Conservation (phyloP, 306 rosid genomes). For the Delonix regia region DNA sequence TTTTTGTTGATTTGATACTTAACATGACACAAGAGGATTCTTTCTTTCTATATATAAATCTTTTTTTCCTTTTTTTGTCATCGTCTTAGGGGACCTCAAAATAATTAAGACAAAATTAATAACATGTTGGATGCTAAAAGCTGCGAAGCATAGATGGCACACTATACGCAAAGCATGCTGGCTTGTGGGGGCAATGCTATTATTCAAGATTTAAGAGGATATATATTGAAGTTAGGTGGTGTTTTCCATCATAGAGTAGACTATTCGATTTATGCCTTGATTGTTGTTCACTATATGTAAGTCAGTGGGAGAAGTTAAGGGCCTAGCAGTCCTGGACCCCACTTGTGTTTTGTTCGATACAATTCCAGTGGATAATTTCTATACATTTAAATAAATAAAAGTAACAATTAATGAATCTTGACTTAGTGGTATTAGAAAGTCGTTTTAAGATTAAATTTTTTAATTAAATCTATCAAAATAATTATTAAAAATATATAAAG, state of each 20-base stretch:
- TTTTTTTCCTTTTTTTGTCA: not conserved
- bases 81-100: slow-evolving; percentile 28
- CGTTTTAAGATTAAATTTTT: too few species aligned
- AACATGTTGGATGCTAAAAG: not conserved
- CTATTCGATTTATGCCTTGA: not conserved
- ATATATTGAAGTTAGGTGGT: slow-evolving; percentile 27
- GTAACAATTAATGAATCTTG: too few species aligned
- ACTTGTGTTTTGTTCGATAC: slow-evolving; percentile 39
- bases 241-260: slow-evolving; percentile 35
- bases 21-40: not conserved
- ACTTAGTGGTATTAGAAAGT: too few species aligned
- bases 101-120: slow-evolving; percentile 27
- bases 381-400: not conserved
- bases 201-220: slow-evolving; percentile 7
- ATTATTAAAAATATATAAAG: too few species aligned
- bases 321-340: slow-evolving; percentile 14
- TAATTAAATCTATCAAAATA: too few species aligned
- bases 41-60: too few species aligned
- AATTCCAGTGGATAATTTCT: slow-evolving; percentile 16
- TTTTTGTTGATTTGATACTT: slow-evolving; percentile 30
- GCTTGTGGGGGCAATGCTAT: slow-evolving; percentile 32
- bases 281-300: slow-evolving; percentile 10
- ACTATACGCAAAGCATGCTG: slow-evolving; percentile 30
- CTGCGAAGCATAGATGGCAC: slow-evolving; percentile 34
- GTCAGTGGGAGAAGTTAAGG: slow-evolving; percentile 28